Percentiles rank a stretch among this genome's conserved stretches.
These are phyloP conservation scores for Eutypa lata DNA, from an alignment of 2,329 filamentous ascomycete species.

Conservation along the genomic window DNA sequence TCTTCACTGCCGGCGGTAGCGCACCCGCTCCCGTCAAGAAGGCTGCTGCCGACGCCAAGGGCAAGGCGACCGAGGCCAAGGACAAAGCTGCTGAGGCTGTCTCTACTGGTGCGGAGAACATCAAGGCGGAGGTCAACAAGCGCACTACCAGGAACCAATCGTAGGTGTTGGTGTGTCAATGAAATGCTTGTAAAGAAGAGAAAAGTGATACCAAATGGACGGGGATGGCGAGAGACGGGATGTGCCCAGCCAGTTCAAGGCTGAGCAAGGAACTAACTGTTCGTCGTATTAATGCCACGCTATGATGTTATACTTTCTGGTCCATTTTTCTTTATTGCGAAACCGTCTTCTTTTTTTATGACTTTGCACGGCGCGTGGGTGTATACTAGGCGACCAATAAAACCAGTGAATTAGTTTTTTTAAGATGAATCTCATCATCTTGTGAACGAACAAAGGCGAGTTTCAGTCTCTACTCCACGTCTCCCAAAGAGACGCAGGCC, in stretches of 20 bases:
- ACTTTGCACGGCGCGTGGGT: neutral
- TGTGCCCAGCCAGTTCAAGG: neutral
- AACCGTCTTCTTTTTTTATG: neutral
- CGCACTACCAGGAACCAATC: constrained; percentile 56
- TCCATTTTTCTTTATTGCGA: neutral
- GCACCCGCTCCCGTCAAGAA: constrained; percentile 73
- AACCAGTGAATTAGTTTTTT: neutral
- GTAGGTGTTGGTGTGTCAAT: constrained; percentile 26
- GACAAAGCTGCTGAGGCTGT: constrained; percentile 64
- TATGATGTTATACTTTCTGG: neutral
- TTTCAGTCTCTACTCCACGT: too few species aligned
- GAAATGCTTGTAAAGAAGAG: neutral
- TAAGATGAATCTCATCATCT: too few species aligned
- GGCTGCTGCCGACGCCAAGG: constrained; percentile 61
- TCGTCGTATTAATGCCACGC: neutral
- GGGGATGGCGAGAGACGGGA: neutral
- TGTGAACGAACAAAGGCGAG: too few species aligned
- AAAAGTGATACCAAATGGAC: neutral
- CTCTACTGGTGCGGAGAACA: constrained; percentile 64
- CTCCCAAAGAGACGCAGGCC: too few species aligned
- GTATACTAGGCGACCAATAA: constrained; percentile 2
- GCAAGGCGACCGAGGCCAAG: constrained; percentile 73
- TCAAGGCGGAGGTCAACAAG: constrained; percentile 70
- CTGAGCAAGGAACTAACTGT: neutral
- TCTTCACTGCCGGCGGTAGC: constrained; percentile 61